Evolutionary conservation across 495 filamentous ascomycete genomes (phyloP), one percentile per base, ranked within the genome.

Genomic region (Ramalina peruviana): DNA sequence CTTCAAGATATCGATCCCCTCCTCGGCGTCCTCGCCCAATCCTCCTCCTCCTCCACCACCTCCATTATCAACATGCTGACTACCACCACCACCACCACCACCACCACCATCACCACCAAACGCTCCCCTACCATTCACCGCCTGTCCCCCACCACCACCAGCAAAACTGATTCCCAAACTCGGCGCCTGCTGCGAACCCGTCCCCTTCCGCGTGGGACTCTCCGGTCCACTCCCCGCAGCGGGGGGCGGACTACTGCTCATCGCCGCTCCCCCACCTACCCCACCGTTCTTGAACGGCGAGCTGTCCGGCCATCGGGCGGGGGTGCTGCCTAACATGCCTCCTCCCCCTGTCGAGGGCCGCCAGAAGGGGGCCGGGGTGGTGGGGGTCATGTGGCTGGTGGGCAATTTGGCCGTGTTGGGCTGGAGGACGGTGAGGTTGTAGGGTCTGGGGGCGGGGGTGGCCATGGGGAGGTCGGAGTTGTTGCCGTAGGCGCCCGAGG

Each of bases 351-450:
- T 20, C 63, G 30, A 67, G 60, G 83, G 92, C 59, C 86, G 93
- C 90, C 90, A 97, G 67, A 96, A 97, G 17, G 90, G 88, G n/a
- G 93, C 92, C 0, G 92, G 92, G 19, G 85, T 93, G 61, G 84
- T 90, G 60, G 90, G 88, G 16, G 88, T 86, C 79, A 96, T 88
- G 66, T 89, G 92, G 61, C 90, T 87, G 57, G 87, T 94, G 3
- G 93, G 93, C 39, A 89, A 74, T 58, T 92, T 86, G 6, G 83
- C 79, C 1, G 92, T 94, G 58, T 83, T 90, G 0, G 92, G 92
- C 17, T 89, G 88, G 2, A 85, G 87, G 26, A 95, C 79, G 39
- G 76, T 77, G 25, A 86, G 88, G 53, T 90, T 82, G 44, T 90
- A 82, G 26, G 86, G 78, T 51, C 81, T 80, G 6, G 89, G 87